These are phyloP conservation scores for Gaertneriomyces sp. DNA, from an alignment of 192 early-diverging fungal genomes.

Conservation along the genomic window DNA sequence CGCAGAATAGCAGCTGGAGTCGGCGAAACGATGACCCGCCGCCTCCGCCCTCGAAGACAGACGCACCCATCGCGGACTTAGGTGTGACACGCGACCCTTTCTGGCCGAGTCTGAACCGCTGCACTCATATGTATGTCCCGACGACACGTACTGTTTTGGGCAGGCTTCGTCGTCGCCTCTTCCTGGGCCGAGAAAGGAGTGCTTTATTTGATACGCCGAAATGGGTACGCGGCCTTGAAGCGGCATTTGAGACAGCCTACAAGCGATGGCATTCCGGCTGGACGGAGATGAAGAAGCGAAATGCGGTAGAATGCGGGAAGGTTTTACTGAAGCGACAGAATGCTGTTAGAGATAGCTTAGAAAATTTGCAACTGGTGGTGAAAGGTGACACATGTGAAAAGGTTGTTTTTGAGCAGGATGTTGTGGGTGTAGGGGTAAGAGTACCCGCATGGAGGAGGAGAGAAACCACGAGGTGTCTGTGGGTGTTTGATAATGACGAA, in stretches of 20 bases:
- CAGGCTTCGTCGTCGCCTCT: constrained; percentile 52
- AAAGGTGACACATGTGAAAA: too few relatives aligned
- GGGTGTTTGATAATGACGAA: too few relatives aligned
- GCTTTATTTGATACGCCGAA: constrained; percentile 82
- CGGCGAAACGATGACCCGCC: not conserved
- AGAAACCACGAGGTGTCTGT: too few relatives aligned
- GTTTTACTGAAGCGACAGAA: too few relatives aligned
- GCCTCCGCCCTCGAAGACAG: not conserved
- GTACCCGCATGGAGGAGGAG: too few relatives aligned
- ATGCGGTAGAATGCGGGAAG: constrained; percentile 16
- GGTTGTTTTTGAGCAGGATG: too few relatives aligned
- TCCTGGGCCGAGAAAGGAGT: constrained; percentile 72
- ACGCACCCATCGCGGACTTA: too few relatives aligned
- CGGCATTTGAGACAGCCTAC: constrained; percentile 38
- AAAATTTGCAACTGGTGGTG: too few relatives aligned
- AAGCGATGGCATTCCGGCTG: constrained; percentile 21
- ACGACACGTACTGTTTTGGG: constrained; percentile 4
- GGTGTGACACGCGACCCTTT: constrained; percentile 6
- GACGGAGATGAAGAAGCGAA: constrained; percentile 3
- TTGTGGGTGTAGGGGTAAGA: too few relatives aligned
- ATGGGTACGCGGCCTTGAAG: constrained; percentile 82
- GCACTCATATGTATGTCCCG: constrained; percentile 20
- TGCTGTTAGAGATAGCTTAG: too few relatives aligned
- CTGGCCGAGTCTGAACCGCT: constrained; percentile 1
- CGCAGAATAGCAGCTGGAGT: not conserved